Percentiles rank a stretch among this genome's conserved stretches.
These are phyloP conservation scores for Orbilia blumenaviensis DNA, from an alignment of 2,329 filamentous ascomycete genomes.

Conservation along the genomic window DNA sequence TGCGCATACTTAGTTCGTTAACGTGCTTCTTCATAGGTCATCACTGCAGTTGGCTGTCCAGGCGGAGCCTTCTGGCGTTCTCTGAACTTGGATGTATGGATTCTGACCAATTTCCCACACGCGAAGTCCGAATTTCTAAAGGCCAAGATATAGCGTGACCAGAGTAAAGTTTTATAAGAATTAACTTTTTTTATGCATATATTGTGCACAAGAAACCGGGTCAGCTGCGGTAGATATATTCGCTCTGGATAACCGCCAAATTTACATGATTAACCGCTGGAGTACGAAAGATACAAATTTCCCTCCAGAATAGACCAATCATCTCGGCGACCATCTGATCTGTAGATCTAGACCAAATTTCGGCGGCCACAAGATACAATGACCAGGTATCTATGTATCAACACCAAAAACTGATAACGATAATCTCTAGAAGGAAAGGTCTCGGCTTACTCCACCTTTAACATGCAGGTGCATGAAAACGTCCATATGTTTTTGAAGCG, in stretches of 20 bases:
- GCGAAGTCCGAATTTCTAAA: not conserved
- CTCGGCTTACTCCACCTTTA: not conserved
- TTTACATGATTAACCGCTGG: constrained; percentile 1
- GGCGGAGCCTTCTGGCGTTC: not conserved
- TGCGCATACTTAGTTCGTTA: not conserved
- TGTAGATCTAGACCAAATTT: not conserved
- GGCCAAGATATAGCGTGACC: not conserved
- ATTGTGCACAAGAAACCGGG: not conserved
- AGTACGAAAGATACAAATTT: not conserved
- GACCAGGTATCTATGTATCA: not conserved
- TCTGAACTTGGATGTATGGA: not conserved
- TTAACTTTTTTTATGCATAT: not conserved
- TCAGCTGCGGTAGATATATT: not conserved
- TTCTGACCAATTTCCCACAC: not conserved
- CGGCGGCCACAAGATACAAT: not conserved
- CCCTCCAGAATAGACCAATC: not conserved
- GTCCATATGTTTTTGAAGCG: not conserved
- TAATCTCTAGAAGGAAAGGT: not conserved
- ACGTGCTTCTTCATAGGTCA: not conserved
- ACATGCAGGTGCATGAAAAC: constrained; percentile 29
- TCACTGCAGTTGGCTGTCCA: not conserved
- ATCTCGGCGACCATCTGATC: not conserved
- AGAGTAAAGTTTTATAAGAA: not conserved
- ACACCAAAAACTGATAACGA: not conserved
- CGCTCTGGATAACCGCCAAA: too few species aligned